Conservation (phyloP, 805 yeast genomes). For the Yarrowia sp. region DNA sequence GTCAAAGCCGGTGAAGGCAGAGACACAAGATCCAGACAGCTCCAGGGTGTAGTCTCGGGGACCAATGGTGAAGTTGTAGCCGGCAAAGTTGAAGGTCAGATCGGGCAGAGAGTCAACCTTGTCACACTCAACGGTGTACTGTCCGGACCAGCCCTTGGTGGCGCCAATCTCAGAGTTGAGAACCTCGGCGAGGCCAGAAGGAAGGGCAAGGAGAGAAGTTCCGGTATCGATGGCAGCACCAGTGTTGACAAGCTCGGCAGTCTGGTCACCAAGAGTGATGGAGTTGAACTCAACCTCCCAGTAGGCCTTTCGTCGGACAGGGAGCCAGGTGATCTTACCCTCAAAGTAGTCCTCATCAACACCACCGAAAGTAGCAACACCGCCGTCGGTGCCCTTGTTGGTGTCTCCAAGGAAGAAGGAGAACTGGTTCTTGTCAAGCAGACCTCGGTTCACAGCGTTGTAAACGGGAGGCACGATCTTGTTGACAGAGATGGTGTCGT, state of each 20-base stretch:
- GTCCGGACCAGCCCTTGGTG: constrained; percentile 96
- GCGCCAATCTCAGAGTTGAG: constrained; percentile 97
- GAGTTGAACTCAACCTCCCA: constrained; percentile 98
- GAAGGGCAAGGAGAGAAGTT: constrained; percentile 93
- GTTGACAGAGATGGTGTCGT: constrained; percentile 88
- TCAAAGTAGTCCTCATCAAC: constrained; percentile 73
- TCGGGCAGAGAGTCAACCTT: constrained; percentile 86
- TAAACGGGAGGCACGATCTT: constrained; percentile 92
- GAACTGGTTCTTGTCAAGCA: constrained; percentile 83
- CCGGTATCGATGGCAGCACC: constrained; percentile 99
- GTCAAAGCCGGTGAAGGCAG: constrained; percentile 97
- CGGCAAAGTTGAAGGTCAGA: constrained; percentile 86
- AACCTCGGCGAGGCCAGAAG: constrained; percentile 94
- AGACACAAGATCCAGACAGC: constrained; percentile 92
- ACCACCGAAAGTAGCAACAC: constrained; percentile 96
- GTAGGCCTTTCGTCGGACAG: constrained; percentile 98
- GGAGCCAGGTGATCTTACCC: constrained; percentile 93
- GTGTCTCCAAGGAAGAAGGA: constrained; percentile 90
- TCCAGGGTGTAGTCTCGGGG: constrained; percentile 94
- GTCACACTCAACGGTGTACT: constrained; percentile 91
- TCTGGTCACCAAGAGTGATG: constrained; percentile 89
- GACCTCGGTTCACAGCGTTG: constrained; percentile 81
- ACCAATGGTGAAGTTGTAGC: constrained; percentile 87
- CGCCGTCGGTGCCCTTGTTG: constrained; percentile 72
- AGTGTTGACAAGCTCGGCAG: constrained; percentile 76